phyloP scores from a whole-genome alignment of 2,329 filamentous ascomycete species.

The Penicillium capsulatum region DNA sequence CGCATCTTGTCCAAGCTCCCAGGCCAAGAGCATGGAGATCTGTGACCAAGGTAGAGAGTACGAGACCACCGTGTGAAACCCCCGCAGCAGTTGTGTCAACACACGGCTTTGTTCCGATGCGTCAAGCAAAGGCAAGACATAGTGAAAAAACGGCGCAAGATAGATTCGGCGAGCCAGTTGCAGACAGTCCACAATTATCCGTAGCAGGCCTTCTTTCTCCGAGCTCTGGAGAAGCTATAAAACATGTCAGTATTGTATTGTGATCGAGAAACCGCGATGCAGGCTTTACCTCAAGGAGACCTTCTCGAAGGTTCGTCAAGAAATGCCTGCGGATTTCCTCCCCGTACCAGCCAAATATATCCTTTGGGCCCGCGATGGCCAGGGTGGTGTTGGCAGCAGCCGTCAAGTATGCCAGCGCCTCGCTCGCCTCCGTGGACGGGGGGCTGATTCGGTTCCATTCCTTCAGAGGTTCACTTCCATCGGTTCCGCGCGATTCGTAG shows the following conservation, averaged over 20 bases:
- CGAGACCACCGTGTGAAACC: constrained; percentile 47
- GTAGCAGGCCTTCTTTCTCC: constrained; percentile 25
- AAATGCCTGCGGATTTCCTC: constrained; percentile 44
- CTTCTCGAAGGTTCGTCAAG: constrained; percentile 34
- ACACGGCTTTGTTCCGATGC: constrained; percentile 25
- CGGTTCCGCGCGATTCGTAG: constrained; percentile 19
- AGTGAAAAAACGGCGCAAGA: constrained; percentile 33
- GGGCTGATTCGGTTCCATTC: constrained; percentile 29
- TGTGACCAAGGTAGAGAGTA: constrained; percentile 44
- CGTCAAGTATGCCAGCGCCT: constrained; percentile 34
- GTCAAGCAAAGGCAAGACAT: constrained; percentile 30
- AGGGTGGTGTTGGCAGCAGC: not conserved
- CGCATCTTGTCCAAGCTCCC: constrained; percentile 44
- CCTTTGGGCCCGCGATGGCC: constrained; percentile 17
- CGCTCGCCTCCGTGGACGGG: constrained; percentile 28
- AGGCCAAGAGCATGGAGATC: constrained; percentile 44
- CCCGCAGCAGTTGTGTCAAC: constrained; percentile 38
- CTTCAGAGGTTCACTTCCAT: constrained; percentile 28
- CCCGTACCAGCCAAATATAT: constrained; percentile 43
- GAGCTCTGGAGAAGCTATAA: constrained; percentile 25
- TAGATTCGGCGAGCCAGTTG: constrained; percentile 38
- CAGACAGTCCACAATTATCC: constrained; percentile 34
- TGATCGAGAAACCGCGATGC: not conserved
- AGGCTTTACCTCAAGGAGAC: constrained; percentile 31
- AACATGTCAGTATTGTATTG: too few species aligned